Base-by-base conservation (phyloP, 2,329 filamentous ascomycete genomes). In the Rutstroemia sp. region DNA sequence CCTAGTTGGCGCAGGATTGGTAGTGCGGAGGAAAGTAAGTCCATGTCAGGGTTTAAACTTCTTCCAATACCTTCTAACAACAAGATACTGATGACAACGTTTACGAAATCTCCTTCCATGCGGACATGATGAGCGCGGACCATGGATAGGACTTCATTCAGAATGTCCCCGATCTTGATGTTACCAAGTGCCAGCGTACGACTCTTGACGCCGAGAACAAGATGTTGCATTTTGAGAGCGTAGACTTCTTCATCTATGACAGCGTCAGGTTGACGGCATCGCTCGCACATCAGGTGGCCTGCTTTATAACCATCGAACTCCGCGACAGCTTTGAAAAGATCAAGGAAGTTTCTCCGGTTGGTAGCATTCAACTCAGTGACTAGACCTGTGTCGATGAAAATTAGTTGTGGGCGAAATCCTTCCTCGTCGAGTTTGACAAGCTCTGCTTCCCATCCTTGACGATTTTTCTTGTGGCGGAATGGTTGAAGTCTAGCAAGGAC, bases 251-350 rank as follows among this genome's bases (percentile, higher is more conserved):
- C 75, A 63, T 96, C 88, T 21, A 96, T 78, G 1, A 99, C 94
- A 2, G 88, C 88, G 46, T 94, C 88, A 0, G 94, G 94, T 69
- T 96, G 92, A 16, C 92, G 86, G 68, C 92, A 97, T 46, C 94
- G 85, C 71, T 96, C 90, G 58, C 95, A 92, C 94, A 99, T 99
- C 42, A 99, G 79, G 61, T 95, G 85, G 0, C 94, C 94, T 4
- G 92, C 92, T 69, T 90, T 92, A 75, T 96, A 96, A 9, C 94
- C 94, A 69, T 99, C 91, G 65, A 99, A 99, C 67, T 96, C 92
- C 16, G 94, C 94, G 21, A 99, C 85, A 14, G 94, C 89, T 58
- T 91, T 91, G 82, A 99, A 99, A 2, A 99, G 83, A 65, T 95
- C 94, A 4, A 99, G 77, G 71, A 99, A 99, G 71, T 99, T 99